Conservation (phyloP, 2,329 filamentous ascomycete genomes). For the Microcyclosporella mali region DNA sequence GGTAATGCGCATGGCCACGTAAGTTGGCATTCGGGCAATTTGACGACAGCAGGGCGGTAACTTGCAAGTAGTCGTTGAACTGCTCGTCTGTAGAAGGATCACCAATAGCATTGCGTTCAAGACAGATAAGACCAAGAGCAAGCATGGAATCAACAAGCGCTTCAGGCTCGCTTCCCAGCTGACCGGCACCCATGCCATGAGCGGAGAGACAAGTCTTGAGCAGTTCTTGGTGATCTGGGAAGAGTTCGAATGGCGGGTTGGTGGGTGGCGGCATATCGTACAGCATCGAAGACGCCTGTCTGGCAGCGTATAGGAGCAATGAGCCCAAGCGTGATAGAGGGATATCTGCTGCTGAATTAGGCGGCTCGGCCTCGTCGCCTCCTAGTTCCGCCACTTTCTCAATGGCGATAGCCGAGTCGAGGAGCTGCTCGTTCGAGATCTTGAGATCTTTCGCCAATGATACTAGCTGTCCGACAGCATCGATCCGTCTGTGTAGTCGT, state of each 20-base stretch:
- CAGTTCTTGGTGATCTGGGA: constrained; percentile 48
- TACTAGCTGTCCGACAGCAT: constrained; percentile 66
- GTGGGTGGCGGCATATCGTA: constrained; percentile 37
- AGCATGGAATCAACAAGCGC: constrained; percentile 51
- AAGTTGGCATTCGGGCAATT: constrained; percentile 44
- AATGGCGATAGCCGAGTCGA: constrained; percentile 37
- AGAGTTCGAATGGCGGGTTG: constrained; percentile 39
- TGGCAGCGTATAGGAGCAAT: constrained; percentile 49
- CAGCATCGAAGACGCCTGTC: constrained; percentile 44
- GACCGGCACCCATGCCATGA: constrained; percentile 28
- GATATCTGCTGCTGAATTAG: constrained; percentile 47
- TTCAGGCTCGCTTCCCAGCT: constrained; percentile 43
- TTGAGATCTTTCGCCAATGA: constrained; percentile 57
- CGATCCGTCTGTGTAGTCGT: constrained; percentile 55
- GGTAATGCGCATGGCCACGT: constrained; percentile 44
- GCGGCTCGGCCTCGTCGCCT: constrained; percentile 50
- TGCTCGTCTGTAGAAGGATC: constrained; percentile 45
- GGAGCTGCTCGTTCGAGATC: constrained; percentile 44
- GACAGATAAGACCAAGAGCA: constrained; percentile 46
- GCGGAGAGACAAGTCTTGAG: constrained; percentile 47
- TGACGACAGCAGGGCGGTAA: constrained; percentile 43
- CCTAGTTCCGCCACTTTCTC: constrained; percentile 36
- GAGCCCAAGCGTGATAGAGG: constrained; percentile 52
- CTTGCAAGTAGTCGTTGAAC: constrained; percentile 49
- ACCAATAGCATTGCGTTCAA: constrained; percentile 41